A percentile compares a stretch with the other conserved stretches of the same genome.
phyloP scores from a whole-genome alignment of 2,329 filamentous ascomycete genomes.

The Aspergillus brunneoviolaceus region DNA sequence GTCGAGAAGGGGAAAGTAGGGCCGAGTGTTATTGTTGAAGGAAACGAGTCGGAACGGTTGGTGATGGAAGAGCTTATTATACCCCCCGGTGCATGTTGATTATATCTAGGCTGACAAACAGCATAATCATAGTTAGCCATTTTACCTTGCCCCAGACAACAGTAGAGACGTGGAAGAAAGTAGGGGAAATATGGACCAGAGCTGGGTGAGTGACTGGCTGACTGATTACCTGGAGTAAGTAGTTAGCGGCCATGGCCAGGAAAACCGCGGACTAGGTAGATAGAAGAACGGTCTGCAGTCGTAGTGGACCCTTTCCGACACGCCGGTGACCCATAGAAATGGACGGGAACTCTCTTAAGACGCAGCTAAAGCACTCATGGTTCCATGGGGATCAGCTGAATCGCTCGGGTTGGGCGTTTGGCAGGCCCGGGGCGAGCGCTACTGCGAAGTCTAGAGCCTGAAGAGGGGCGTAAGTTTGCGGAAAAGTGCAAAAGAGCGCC shows the following conservation, averaged over 20 bases:
- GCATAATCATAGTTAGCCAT: too few species aligned
- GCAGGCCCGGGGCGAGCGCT: slow-evolving; percentile 15
- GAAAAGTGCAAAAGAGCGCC: slow-evolving; percentile 9
- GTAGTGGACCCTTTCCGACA: slow-evolving; percentile 23
- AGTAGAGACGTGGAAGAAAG: neutral
- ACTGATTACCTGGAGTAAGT: slow-evolving; percentile 4
- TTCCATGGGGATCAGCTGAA: slow-evolving; percentile 36
- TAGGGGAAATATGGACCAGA: neutral
- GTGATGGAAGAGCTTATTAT: neutral
- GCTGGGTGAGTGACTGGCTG: neutral
- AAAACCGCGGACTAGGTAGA: slow-evolving; percentile 1
- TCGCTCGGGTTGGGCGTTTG: slow-evolving; percentile 25
- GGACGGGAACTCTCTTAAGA: slow-evolving; percentile 33
- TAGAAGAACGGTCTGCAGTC: slow-evolving; percentile 21
- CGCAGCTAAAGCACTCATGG: slow-evolving; percentile 27
- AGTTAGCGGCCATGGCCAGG: slow-evolving; percentile 17
- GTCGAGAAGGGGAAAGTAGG: slow-evolving; percentile 3
- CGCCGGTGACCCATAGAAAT: slow-evolving; percentile 39
- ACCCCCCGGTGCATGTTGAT: neutral
- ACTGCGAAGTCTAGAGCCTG: slow-evolving; percentile 20
- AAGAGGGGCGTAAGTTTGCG: slow-evolving; percentile 21
- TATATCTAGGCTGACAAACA: too few species aligned
- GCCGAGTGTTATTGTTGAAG: neutral
- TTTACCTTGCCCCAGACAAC: too few species aligned
- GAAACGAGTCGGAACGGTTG: neutral